Evolutionary conservation across 768 basidiomycete species (phyloP), one percentile per base, ranked within the genome.

Genomic region (Trametes cubensis): DNA sequence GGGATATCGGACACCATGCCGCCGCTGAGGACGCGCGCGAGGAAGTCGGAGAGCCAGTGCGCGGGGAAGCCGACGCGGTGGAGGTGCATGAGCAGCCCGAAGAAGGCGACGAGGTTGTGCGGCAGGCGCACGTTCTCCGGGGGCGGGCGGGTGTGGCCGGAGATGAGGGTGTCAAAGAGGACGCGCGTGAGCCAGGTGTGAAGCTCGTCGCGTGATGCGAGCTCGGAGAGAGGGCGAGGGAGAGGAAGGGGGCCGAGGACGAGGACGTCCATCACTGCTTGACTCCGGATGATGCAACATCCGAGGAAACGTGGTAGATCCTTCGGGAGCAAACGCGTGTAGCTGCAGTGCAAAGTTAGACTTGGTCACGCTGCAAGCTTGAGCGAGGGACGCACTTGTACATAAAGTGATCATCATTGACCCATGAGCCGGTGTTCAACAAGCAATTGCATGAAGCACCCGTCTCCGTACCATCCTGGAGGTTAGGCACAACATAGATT

Each of bases 41-140:
- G 30, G 60, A 71, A 73, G 23, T 76, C 72, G 45, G 69, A 64
- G 34, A 77, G 70, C 76, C 75, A 76, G 60, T 75, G 76, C 23
- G 61, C 63, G 11, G 76, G 76, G 60, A 73, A 76, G 4, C 74
- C 74, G 34, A 75, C 72, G 50, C 68, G 63, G 44, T 70, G 66
- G 25, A 76, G 71, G 58, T 73, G 70, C 18, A 73, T 60, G 28
- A 76, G 65, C 5, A 77, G 68, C 7, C 64, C 50, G 44, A 76
- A 45, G 63, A 76, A 76, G 8, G 67, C 71, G 15, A 70, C 71
- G 18, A 77, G 69, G 44, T 69, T 75, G 67, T 74, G 74, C 25
- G 76, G 72, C 40, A 70, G 64, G 49, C 72, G 70, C 17, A 75
- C 67, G n/a, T 72, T 64, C 26, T 62, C 39, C 0, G 65, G 65